These are phyloP conservation scores for Geotrichum bryndzae DNA, from an alignment of 1,139 yeast genomes.

Conservation along the genomic window DNA sequence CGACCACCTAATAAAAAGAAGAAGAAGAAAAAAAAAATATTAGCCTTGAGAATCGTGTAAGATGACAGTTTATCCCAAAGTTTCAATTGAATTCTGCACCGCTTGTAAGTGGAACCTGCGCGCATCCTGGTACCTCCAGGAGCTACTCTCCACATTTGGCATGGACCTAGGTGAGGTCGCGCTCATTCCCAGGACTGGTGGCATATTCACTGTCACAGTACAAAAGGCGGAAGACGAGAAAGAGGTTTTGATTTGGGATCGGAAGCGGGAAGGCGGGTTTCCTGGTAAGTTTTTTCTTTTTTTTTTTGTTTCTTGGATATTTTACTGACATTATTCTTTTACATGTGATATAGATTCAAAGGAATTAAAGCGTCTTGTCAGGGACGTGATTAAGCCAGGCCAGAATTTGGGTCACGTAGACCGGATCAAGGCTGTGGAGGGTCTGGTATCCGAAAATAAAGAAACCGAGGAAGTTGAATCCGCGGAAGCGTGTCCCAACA, in stretches of 20 bases:
- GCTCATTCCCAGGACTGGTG: conserved; percentile 48
- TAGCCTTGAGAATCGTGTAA: too few species aligned
- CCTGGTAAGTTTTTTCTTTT: conserved; percentile 35
- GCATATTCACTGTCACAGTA: conserved; percentile 46
- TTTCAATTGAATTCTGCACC: conserved; percentile 52
- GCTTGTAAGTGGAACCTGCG: conserved; percentile 60
- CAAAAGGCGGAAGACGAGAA: conserved; percentile 23
- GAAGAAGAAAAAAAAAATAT: too few species aligned
- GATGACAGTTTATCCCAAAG: conserved; percentile 37
- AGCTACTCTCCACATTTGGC: conserved; percentile 55
- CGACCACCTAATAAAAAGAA: not conserved
- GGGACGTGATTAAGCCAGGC: conserved; percentile 45
- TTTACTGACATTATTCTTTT: too few species aligned
- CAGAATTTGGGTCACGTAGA: conserved; percentile 46
- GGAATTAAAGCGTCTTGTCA: conserved; percentile 48
- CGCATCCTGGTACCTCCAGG: conserved; percentile 65
- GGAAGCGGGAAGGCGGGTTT: conserved; percentile 50
- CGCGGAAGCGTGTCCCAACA: conserved; percentile 12
- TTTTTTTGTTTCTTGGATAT: not conserved
- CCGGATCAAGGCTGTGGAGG: conserved; percentile 9
- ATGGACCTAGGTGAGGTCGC: conserved; percentile 48
- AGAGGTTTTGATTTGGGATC: conserved; percentile 46
- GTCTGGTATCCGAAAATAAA: not conserved
- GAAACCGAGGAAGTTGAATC: not conserved
- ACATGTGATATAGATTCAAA: conserved; percentile 42